A percentile compares a stretch with the other conserved stretches of the same genome.
Evolutionary conservation across 176 grass and related monocot species (phyloP).

Genomic region (Ensete ventricosum): DNA sequence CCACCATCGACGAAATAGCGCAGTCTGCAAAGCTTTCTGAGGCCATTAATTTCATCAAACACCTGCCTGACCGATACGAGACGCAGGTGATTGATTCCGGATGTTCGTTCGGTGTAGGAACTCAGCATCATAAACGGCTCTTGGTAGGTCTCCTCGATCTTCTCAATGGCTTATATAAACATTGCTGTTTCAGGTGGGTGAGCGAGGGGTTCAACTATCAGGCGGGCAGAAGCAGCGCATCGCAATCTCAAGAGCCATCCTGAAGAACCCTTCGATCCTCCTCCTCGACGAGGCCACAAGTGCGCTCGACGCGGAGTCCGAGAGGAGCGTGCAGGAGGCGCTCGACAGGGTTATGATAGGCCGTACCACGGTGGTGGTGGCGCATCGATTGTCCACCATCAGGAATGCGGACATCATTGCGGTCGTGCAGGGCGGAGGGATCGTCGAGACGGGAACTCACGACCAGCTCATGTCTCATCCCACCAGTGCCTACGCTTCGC

Average conservation of each 20-base stretch:
- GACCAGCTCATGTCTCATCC: constrained; percentile 63
- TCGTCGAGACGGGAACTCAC: constrained; percentile 83
- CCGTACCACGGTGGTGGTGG: constrained; percentile 82
- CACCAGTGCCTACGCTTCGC: constrained; percentile 52
- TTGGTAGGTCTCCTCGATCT: no score
- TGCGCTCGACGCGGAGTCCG: constrained; percentile 79
- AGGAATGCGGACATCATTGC: constrained; percentile 80
- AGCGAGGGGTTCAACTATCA: constrained; percentile 82
- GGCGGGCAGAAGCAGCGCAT: constrained; percentile 97
- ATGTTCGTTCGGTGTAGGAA: no score
- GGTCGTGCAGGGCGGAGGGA: constrained; percentile 73
- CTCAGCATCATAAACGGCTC: no score
- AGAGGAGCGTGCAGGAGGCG: constrained; percentile 95
- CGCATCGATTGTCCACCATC: constrained; percentile 79
- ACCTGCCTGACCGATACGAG: constrained; percentile 76
- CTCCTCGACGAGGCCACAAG: constrained; percentile 91
- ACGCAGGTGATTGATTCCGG: constrained; percentile 35
- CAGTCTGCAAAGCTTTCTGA: constrained; percentile 82
- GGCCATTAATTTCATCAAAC: constrained; percentile 74
- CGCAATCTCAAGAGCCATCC: constrained; percentile 75
- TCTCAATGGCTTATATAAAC: neutral
- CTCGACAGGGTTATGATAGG: constrained; percentile 91
- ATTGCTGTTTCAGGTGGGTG: constrained; percentile 40
- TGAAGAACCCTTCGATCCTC: constrained; percentile 89
- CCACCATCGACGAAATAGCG: constrained; percentile 56